Evolutionary conservation across 2,329 filamentous ascomycete genomes (phyloP).

Genomic region (Lasiodiplodia citricola): DNA sequence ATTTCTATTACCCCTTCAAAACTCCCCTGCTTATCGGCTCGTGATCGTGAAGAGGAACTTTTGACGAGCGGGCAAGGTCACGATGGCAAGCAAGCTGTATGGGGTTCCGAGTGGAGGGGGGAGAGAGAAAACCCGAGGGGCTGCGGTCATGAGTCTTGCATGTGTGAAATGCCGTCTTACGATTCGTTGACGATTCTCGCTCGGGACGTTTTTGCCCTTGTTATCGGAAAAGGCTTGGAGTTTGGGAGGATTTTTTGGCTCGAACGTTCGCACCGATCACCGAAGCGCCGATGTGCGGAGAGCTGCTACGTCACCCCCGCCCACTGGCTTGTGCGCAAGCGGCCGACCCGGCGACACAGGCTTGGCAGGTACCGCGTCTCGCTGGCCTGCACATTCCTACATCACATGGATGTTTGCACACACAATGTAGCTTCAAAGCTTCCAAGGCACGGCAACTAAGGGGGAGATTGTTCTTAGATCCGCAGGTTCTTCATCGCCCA

Average conservation of each 20-base stretch:
- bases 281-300: conserved; percentile 14
- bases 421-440: no score
- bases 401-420: background rate
- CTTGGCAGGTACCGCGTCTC: background rate
- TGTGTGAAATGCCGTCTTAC: background rate
- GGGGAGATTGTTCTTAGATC: background rate
- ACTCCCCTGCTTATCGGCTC: conserved; percentile 22
- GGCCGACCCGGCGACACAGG: background rate
- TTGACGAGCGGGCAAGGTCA: conserved; percentile 16
- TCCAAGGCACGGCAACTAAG: no score
- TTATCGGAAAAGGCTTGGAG: conserved; percentile 10
- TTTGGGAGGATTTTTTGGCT: conserved; percentile 8
- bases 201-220: background rate
- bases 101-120: background rate
- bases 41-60: conserved; percentile 21
- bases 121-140: background rate
- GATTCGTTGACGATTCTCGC: background rate
- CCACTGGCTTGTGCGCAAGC: background rate
- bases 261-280: conserved; percentile 2
- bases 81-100: background rate
- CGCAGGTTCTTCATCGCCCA: background rate
- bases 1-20: conserved; percentile 28
- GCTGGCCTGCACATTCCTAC: background rate
- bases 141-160: background rate
- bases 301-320: conserved; percentile 7